phyloP scores from a whole-genome alignment of 345 rosid genomes.

The Litchi chinensis region DNA sequence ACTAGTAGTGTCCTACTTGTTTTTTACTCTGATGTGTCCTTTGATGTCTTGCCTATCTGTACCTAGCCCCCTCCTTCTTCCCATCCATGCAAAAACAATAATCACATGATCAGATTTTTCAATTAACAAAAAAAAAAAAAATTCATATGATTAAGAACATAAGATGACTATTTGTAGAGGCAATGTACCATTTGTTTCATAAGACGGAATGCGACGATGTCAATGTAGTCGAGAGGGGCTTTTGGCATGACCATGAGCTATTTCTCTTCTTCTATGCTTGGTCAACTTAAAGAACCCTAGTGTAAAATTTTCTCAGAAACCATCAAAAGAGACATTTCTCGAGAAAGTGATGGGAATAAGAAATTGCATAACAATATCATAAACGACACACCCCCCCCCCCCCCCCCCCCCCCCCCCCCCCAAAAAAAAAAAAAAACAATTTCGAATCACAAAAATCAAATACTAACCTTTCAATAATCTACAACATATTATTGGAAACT shows the following conservation, averaged over 20 bases:
- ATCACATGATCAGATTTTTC: slow-evolving; percentile 5
- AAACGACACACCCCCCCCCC: no score
- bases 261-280: slow-evolving; percentile 17
- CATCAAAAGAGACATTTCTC: no score
- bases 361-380: no score
- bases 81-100: slow-evolving; percentile 64
- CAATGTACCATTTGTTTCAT: slow-evolving; percentile 87
- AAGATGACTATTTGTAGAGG: no score
- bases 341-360: no score
- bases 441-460: no score
- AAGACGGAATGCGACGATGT: slow-evolving; percentile 86
- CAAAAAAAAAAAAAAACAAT: no score
- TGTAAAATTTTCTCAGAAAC: no score
- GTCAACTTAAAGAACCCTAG: slow-evolving; percentile 2
- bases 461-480: no score
- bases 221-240: slow-evolving; percentile 86
- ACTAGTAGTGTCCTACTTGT: slow-evolving; percentile 89
- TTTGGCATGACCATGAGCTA: slow-evolving; percentile 79
- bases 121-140: not conserved
- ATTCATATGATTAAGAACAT: no score
- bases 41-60: slow-evolving; percentile 97
- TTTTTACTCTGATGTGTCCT: slow-evolving; percentile 78
- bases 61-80: slow-evolving; percentile 99
- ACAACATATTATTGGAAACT: no score
- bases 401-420: no score